A percentile compares a stretch with the other conserved stretches of the same genome.
Evolutionary conservation across 306 rosid species (phyloP).

Genomic region (Macrotyloma uniflorum): DNA sequence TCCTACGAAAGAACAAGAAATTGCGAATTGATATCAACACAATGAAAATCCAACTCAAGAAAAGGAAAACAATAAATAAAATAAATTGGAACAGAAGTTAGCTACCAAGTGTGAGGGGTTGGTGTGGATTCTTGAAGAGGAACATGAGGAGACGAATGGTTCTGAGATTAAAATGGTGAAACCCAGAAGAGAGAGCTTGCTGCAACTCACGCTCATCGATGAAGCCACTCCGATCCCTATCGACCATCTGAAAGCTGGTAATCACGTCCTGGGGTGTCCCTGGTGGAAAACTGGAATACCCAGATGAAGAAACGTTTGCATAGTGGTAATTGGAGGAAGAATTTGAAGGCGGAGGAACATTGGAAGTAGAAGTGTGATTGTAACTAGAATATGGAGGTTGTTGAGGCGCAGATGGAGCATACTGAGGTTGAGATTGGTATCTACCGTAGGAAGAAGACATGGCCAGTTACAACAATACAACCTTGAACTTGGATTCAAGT

Average conservation of each 20-base stretch:
- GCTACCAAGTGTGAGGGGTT: slow-evolving; percentile 69
- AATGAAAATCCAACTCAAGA: neutral
- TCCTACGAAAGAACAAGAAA: slow-evolving; percentile 52
- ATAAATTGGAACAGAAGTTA: neutral
- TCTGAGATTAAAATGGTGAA: slow-evolving; percentile 64
- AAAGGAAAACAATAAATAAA: neutral
- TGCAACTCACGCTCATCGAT: slow-evolving; percentile 81
- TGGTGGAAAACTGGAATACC: slow-evolving; percentile 57
- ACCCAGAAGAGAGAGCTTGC: slow-evolving; percentile 79
- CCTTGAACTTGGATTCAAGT: neutral
- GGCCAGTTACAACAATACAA: neutral
- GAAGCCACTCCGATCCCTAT: slow-evolving; percentile 81
- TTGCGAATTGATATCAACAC: slow-evolving; percentile 32
- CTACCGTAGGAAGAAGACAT: slow-evolving; percentile 65
- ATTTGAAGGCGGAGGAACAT: slow-evolving; percentile 32
- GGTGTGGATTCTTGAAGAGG: slow-evolving; percentile 64
- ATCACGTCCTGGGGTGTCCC: slow-evolving; percentile 75
- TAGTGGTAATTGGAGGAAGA: slow-evolving; percentile 28
- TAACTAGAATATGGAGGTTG: slow-evolving; percentile 13
- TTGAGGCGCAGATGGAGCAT: slow-evolving; percentile 70
- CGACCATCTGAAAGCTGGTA: slow-evolving; percentile 77
- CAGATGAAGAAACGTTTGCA: slow-evolving; percentile 25
- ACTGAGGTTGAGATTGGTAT: slow-evolving; percentile 43
- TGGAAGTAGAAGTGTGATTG: neutral
- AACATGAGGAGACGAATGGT: slow-evolving; percentile 86